These are phyloP conservation scores for Syzygium jambos DNA, from an alignment of 345 rosid species.

Conservation along the genomic window DNA sequence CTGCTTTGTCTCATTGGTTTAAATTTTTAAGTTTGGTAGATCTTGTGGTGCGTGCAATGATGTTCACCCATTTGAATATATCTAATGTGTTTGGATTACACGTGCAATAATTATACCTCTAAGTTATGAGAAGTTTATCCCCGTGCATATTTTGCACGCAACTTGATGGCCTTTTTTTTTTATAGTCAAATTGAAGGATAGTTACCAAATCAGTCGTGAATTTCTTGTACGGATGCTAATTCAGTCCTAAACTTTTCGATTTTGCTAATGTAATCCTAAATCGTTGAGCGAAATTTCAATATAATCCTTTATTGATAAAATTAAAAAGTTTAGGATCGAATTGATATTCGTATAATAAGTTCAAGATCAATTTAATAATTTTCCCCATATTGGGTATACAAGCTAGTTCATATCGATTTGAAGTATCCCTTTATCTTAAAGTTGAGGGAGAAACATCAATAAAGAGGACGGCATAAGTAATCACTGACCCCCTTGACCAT, in stretches of 20 bases:
- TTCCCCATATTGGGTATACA: not conserved
- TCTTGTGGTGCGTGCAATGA: not conserved
- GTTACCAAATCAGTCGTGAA: not conserved
- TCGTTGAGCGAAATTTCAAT: too few relatives aligned
- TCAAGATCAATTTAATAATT: rapidly evolving
- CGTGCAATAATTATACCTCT: rapidly evolving
- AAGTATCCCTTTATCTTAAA: not conserved
- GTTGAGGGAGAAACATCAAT: not conserved
- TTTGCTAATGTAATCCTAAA: not conserved
- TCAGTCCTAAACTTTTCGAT: not conserved
- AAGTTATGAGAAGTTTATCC: not conserved
- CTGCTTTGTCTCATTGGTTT: not conserved
- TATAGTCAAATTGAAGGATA: not conserved
- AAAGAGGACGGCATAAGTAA: not conserved
- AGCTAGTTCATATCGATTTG: rapidly evolving
- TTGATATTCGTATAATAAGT: not conserved
- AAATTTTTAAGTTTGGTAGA: not conserved
- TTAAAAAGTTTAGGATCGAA: not conserved
- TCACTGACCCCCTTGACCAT: rapidly evolving
- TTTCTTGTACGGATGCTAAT: rapidly evolving
- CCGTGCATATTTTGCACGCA: not conserved
- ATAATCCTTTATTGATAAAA: not conserved
- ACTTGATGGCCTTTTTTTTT: not conserved
- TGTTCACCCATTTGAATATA: not conserved
- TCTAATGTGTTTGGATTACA: not conserved